Evolutionary conservation across 148 eudicot species (phyloP), one percentile per base, ranked within the genome.

Genomic region (Salicornia ramosissima): DNA sequence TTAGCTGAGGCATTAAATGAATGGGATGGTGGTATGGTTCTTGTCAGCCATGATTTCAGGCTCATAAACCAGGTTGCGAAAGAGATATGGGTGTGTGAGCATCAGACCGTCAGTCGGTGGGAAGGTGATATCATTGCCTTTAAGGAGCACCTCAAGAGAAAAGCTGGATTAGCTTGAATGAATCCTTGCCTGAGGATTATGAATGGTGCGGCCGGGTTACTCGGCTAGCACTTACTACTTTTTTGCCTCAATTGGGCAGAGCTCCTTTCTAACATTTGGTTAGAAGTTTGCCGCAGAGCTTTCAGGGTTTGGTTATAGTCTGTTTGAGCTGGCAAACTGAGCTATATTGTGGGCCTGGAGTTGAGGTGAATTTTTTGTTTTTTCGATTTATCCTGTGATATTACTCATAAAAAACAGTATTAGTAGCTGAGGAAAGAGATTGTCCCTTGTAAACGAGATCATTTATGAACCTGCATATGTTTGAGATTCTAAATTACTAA

Each of bases 1-100:
- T 73, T 92, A 65, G 98, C 94, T 1, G 94, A 88, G 86, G 98
- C 98, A 0, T 74, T 92, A 74, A 90, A 90, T 19, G 96, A 92
- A 64, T 92, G 96, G 96, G 98, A 92, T 63, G 98, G 96, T 10
- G 96, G 98, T n/a, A 39, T 92, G 91, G 98, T 92, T 57, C 87
- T 92, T 39, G 98, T 92, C 53, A 90, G 98, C 66, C 98, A 92
- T 13, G 98, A 92, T 57, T 92, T 92, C 56, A 81, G 98, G 87
- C 90, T 92, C 26, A 92, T 92, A 33, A 90, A 88, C 79, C 93
- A 93, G 84, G 98, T 93, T 70, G 98, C 98, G 2, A 82, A 87
- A 6, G 98, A 93, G 85, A 90, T 93, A 40, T 93, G 96, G 98
- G 98, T 93, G 46, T 93, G 98, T 21, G 96, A 90, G 83, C 87